phyloP scores from a whole-genome alignment of 257 asterid genomes.

The Misopates orontium region DNA sequence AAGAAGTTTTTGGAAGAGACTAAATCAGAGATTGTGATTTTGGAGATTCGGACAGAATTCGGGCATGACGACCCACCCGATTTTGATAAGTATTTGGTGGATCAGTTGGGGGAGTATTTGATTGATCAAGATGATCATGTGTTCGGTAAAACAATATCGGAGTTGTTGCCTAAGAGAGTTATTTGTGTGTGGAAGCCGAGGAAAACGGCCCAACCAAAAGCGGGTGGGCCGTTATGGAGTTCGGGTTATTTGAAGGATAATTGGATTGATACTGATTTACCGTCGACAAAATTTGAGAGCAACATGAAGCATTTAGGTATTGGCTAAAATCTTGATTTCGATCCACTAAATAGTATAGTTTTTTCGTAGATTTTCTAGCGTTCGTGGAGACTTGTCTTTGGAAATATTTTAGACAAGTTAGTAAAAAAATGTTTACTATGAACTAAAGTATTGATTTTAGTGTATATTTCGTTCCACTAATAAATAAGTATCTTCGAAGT shows the following conservation, averaged over 20 bases:
- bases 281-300: constrained; percentile 82
- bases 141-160: constrained; percentile 56
- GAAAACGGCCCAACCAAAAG: constrained; percentile 54
- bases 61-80: constrained; percentile 89
- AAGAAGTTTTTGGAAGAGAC: constrained; percentile 69
- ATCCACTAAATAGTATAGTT: too few relatives aligned
- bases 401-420: too few relatives aligned
- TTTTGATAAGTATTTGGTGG: constrained; percentile 58
- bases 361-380: too few relatives aligned
- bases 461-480: too few relatives aligned
- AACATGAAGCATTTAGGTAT: constrained; percentile 60
- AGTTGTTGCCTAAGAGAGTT: constrained; percentile 69
- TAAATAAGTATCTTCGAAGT: too few relatives aligned
- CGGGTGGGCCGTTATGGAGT: constrained; percentile 66
- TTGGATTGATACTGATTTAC: constrained; percentile 87
- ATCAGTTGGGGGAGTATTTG: constrained; percentile 63
- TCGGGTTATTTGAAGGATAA: constrained; percentile 65
- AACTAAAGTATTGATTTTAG: too few relatives aligned
- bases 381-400: too few relatives aligned
- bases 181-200: constrained; percentile 95
- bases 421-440: too few relatives aligned
- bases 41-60: constrained; percentile 83
- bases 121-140: constrained; percentile 71
- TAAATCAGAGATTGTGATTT: constrained; percentile 61
- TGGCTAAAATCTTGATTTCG: too few relatives aligned